These are phyloP conservation scores for Teratosphaeria viscida DNA, from an alignment of 2,329 filamentous ascomycete species.

Conservation along the genomic window DNA sequence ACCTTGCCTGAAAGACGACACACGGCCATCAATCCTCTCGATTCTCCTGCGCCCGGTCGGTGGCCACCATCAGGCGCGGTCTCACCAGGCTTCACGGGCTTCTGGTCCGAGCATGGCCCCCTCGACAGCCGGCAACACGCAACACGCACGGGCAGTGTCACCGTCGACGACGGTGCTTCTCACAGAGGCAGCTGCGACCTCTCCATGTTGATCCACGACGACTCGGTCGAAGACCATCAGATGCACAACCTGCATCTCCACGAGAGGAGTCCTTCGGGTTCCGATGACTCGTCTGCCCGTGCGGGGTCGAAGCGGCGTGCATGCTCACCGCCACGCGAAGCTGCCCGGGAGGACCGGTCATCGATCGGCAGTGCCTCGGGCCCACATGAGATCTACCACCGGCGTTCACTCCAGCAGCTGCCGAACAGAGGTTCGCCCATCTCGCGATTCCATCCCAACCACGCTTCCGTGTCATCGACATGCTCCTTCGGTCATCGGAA, in stretches of 20 bases:
- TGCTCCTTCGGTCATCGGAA: slow-evolving; percentile 52
- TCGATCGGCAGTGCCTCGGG: slow-evolving; percentile 34
- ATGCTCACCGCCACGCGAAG: slow-evolving; percentile 52
- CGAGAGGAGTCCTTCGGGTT: slow-evolving; percentile 39
- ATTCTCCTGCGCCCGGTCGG: slow-evolving; percentile 27
- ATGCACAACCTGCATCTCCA: slow-evolving; percentile 44
- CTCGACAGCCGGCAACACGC: slow-evolving; percentile 13
- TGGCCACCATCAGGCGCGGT: slow-evolving; percentile 34
- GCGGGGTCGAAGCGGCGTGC: slow-evolving; percentile 54
- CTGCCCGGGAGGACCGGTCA: slow-evolving; percentile 36
- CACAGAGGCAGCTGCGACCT: slow-evolving; percentile 55
- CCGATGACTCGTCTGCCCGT: slow-evolving; percentile 36
- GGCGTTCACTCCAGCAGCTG: slow-evolving; percentile 46
- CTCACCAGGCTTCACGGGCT: slow-evolving; percentile 36
- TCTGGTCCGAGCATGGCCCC: slow-evolving; percentile 28
- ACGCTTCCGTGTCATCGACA: slow-evolving; percentile 55
- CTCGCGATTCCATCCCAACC: slow-evolving; percentile 44
- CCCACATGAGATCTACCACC: slow-evolving; percentile 41
- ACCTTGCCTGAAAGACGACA: slow-evolving; percentile 35
- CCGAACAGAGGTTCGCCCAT: slow-evolving; percentile 45
- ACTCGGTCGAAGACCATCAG: slow-evolving; percentile 44
- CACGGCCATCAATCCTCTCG: slow-evolving; percentile 21
- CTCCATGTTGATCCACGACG: slow-evolving; percentile 42
- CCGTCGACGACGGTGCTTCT: slow-evolving; percentile 37
- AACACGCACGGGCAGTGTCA: slow-evolving; percentile 31